Percentiles rank a stretch among this genome's conserved stretches.
Conservation (phyloP, 495 filamentous ascomycete species). For the Podospora australis region DNA sequence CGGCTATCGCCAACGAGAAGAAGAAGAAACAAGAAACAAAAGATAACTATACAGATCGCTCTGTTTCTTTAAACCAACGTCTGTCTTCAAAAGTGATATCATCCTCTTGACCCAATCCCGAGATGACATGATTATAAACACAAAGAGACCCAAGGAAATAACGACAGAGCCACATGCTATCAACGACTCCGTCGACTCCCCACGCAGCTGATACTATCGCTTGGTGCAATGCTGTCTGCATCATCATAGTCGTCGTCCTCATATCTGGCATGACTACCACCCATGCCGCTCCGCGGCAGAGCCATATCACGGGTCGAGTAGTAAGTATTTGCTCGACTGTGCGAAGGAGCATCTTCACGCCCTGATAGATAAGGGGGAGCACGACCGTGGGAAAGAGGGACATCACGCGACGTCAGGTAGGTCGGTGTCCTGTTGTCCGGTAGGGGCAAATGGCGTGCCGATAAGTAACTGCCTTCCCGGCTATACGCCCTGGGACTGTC, state of each 20-base stretch:
- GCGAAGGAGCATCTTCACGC: slow-evolving; percentile 15
- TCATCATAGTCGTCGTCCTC: slow-evolving; percentile 28
- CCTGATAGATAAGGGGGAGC: slow-evolving; percentile 6
- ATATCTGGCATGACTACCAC: slow-evolving; percentile 21
- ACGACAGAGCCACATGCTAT: neutral
- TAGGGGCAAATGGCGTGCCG: slow-evolving; percentile 16
- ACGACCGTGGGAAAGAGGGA: neutral
- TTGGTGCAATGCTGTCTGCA: slow-evolving; percentile 48
- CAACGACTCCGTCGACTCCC: slow-evolving; percentile 36
- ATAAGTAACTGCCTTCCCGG: slow-evolving; percentile 21
- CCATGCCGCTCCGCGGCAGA: slow-evolving; percentile 42
- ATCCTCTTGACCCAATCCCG: neutral
- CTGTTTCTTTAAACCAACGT: neutral
- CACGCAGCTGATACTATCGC: slow-evolving; percentile 63
- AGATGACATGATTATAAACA: neutral
- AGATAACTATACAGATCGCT: slow-evolving; percentile 2
- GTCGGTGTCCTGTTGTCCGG: neutral
- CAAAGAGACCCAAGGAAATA: too few relatives aligned
- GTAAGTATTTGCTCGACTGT: slow-evolving; percentile 15
- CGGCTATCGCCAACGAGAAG: neutral
- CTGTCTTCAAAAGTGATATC: neutral
- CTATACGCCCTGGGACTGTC: slow-evolving; percentile 10
- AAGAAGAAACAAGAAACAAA: neutral
- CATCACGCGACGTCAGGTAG: slow-evolving; percentile 3
- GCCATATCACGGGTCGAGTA: slow-evolving; percentile 35